Evolutionary conservation across 257 asterid species (phyloP).

Genomic region (Solanum piurae): DNA sequence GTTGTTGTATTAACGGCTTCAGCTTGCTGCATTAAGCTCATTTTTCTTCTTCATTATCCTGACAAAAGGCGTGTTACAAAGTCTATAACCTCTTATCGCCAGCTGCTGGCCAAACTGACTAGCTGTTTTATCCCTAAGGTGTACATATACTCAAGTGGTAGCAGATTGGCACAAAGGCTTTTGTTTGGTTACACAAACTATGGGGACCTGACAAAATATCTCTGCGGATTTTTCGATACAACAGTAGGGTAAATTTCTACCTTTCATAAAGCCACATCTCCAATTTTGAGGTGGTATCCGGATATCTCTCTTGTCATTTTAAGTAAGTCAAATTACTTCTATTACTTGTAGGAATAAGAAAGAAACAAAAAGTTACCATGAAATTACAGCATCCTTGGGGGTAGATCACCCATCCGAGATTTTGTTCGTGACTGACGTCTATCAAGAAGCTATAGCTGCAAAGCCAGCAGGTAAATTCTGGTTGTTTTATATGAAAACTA

Average conservation of each 20-base stretch:
- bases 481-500: neutral
- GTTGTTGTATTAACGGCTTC: neutral
- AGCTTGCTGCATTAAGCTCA: neutral
- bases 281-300: neutral
- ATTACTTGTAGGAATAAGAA: constrained; percentile 54
- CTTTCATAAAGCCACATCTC: neutral
- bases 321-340: neutral
- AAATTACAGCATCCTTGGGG: constrained; percentile 69
- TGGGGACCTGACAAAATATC: constrained; percentile 77
- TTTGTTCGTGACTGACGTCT: constrained; percentile 67
- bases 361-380: constrained; percentile 71
- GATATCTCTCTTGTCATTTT: neutral
- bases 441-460: constrained; percentile 97
- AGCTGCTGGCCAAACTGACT: neutral
- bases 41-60: neutral
- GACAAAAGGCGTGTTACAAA: neutral
- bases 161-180: constrained; percentile 98
- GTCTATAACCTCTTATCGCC: neutral
- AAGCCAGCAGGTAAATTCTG: constrained; percentile 63
- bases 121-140: constrained; percentile 35
- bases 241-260: constrained; percentile 58
- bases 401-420: constrained; percentile 78
- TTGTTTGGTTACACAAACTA: constrained; percentile 70
- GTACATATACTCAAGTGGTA: constrained; percentile 94
- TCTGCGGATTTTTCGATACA: constrained; percentile 85